Evolutionary conservation across 495 filamentous ascomycete genomes (phyloP).

Genomic region (Achaetomiella virescens): DNA sequence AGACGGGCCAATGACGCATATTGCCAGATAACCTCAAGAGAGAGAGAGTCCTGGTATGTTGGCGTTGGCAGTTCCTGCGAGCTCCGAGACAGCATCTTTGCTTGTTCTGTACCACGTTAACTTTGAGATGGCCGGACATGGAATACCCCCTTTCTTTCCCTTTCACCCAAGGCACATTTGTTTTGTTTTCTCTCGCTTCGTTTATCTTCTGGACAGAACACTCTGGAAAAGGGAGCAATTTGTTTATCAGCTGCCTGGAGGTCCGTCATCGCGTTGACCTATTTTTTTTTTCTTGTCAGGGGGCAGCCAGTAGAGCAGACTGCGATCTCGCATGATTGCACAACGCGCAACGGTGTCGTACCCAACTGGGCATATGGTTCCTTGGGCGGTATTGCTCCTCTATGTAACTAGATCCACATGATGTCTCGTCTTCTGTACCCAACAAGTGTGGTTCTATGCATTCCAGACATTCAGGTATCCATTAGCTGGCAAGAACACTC

Average conservation of each 20-base stretch:
- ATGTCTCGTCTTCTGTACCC: neutral
- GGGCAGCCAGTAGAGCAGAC: conserved; percentile 1
- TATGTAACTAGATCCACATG: neutral
- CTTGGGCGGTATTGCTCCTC: neutral
- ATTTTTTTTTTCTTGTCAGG: neutral
- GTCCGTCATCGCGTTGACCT: neutral
- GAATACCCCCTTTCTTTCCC: conserved; percentile 19
- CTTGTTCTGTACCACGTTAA: conserved; percentile 23
- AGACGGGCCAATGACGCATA: neutral
- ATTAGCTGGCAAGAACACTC: no score
- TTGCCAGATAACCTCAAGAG: neutral
- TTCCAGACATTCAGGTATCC: no score
- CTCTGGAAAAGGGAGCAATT: conserved; percentile 1
- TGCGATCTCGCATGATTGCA: neutral
- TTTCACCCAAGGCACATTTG: neutral
- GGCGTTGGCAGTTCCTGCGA: neutral
- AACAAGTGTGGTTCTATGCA: neutral
- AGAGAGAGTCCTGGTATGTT: neutral
- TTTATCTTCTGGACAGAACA: conserved; percentile 17
- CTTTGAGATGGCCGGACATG: conserved; percentile 18
- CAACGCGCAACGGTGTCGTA: neutral
- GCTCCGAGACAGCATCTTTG: no score
- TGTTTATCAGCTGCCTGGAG: neutral
- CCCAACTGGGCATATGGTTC: neutral
- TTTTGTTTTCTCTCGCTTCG: neutral